Base-by-base conservation (phyloP, 2,329 filamentous ascomycete genomes). In the Alternaria rosae region DNA sequence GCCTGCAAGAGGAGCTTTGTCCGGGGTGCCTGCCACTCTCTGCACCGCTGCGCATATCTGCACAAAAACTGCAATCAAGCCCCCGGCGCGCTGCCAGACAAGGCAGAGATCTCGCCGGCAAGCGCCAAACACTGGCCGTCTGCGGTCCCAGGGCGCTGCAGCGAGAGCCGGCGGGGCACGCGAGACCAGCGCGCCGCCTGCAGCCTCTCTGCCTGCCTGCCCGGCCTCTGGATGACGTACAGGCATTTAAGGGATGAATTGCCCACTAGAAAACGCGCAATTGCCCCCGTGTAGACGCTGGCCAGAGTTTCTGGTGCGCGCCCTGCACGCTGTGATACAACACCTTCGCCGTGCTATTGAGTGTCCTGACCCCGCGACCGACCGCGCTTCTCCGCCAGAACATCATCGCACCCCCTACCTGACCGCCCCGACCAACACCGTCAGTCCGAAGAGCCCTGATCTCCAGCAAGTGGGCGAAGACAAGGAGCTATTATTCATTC, bases 181-280 rank as follows among this genome's bases (percentile, higher is more conserved):
- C 68, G 66, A 66, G 64, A 55, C 44, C 55, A 42, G 62, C 61
- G 53, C 62, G 56, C 58, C 58, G 48, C 30, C 51, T 62, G 62
- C 64, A 64, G 67, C 69, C 67, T 67, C 30, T 25, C 47, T 71
- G 62, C 54, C 51, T 47, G 57, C 57, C 61, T 60, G 58, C 50
- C 58, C 59, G 52, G 17, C 28, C 44, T 17, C 35, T 53, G 51
- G 28, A 59, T 67, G 65, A 69, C 67, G 67, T 66, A 62, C 60
- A 41, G 56, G 57, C 66, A 61, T 66, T 55, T 51, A 59, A 52
- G 58, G 41, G 20, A 38, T 54, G 55, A 26, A 53, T 52, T 63
- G 68, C 71, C 74, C 74, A 76, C 72, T 76, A 71, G 68, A 68
- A 76, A 62, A 56, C 59, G 66, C 59, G 65, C 62, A 61, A 62